Conservation (phyloP, 768 basidiomycete species). For the Mycena latifolia region DNA sequence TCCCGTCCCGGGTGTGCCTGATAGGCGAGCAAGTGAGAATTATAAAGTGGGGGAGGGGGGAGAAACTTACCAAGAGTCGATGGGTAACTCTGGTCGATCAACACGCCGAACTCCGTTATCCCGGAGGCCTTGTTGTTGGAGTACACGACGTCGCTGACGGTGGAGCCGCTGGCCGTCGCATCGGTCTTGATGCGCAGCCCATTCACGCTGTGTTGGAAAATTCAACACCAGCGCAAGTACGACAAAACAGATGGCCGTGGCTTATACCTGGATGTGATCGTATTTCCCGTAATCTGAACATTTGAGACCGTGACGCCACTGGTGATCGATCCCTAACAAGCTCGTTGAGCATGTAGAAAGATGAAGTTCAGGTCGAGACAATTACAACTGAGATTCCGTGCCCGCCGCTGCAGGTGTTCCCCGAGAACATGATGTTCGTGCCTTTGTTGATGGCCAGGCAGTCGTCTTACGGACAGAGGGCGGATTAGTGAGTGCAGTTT, state of each 20-base stretch:
- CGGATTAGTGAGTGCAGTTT: not conserved
- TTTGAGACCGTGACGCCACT: conserved; percentile 25
- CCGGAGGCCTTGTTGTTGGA: conserved; percentile 36
- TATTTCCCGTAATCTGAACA: conserved; percentile 38
- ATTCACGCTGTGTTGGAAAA: conserved; percentile 9
- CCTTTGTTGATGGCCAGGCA: conserved; percentile 40
- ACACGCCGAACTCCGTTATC: conserved; percentile 35
- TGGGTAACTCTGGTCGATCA: conserved; percentile 39
- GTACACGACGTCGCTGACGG: conserved; percentile 35
- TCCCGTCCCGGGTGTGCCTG: conserved; percentile 38
- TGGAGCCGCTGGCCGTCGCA: conserved; percentile 31
- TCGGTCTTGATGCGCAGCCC: conserved; percentile 39
- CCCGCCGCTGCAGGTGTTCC: too few species aligned
- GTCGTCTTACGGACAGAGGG: conserved; percentile 29
- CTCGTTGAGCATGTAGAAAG: not conserved
- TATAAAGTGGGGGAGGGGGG: too few species aligned
- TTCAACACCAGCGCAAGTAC: too few species aligned
- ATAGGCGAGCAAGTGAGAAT: not conserved
- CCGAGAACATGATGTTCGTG: conserved; percentile 35
- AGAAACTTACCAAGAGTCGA: conserved; percentile 26
- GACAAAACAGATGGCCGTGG: too few species aligned
- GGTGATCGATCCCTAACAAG: conserved; percentile 35
- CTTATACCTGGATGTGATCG: conserved; percentile 37
- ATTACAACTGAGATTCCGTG: conserved; percentile 36
- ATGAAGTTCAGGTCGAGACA: not conserved